Evolutionary conservation across 225 moss, liverwort and hornwort genomes (phyloP).

Genomic region (Thuidium tamariscinum): DNA sequence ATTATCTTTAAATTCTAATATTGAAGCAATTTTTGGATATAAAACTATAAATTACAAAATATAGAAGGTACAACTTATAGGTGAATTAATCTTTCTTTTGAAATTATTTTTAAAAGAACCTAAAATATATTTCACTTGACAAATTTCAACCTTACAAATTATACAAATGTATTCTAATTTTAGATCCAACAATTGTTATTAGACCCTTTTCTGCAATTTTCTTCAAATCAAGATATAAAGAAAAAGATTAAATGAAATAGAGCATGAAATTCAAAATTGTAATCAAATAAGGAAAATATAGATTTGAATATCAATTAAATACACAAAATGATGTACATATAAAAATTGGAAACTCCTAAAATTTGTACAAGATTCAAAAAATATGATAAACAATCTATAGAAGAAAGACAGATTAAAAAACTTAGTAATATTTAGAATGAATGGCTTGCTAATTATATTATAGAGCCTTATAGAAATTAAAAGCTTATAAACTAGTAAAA

Average conservation of each 20-base stretch:
- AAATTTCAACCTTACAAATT: neutral
- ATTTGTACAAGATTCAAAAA: neutral
- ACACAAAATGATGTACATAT: fast-evolving
- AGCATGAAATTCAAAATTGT: neutral
- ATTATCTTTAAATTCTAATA: neutral
- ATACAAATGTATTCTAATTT: neutral
- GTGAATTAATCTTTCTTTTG: neutral
- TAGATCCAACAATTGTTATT: fast-evolving
- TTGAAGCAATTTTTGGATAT: neutral
- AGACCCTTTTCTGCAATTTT: neutral
- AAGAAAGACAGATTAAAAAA: too few relatives aligned
- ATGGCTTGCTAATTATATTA: too few relatives aligned
- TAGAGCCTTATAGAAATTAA: fast-evolving
- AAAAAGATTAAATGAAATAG: neutral
- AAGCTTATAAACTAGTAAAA: neutral
- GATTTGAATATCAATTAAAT: neutral
- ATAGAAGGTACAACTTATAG: neutral
- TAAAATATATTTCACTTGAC: neutral
- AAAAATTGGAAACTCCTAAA: neutral
- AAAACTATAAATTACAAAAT: neutral
- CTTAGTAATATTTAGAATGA: too few relatives aligned
- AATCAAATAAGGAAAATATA: too few relatives aligned
- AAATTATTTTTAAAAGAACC: neutral
- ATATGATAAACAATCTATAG: neutral
- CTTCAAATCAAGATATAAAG: too few relatives aligned